Evolutionary conservation across 2,329 filamentous ascomycete species (phyloP), one percentile per base, ranked within the genome.

Genomic region (Apiospora pterosperma): DNA sequence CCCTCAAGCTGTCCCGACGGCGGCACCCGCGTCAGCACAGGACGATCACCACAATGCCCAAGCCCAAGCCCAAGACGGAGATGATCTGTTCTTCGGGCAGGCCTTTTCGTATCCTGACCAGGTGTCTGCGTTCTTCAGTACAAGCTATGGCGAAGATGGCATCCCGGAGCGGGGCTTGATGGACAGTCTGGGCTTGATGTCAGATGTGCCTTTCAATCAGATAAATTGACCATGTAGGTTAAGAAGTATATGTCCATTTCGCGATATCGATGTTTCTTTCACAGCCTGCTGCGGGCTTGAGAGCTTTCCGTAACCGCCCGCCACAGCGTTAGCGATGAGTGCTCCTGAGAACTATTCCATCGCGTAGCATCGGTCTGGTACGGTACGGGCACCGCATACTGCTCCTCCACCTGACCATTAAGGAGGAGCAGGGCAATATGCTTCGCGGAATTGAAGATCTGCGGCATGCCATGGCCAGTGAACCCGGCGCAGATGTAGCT

Each of bases 391-490:
- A 61, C 59, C 5, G 59, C 59, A n/a, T 61, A 25, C 14, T 42
- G 14, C 38, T 39, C 28, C 4, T 61, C 59, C 1, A 61, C 59
- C 36, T 34, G 25, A 25, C 59, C 59, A 5, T 31, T 31, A 16
- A 61, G 59, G 5, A 61, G 21, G 1, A 44, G 23, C 21, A 31
- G 25, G 19, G 73, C 78, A 19, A 80, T 63, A 0, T 73, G 77
- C 64, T 75, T 75, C 21, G 75, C 74, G 23, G 71, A 69, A 4
- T 76, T 73, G 36, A 73, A 75, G 61, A 77, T 75, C 12, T 77
- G 63, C 6, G 77, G 73, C 79, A 81, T 81, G 2, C 79, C 80
- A 65, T 80, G 78, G 0, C 80, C 79, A 65, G 76, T 78, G 66
- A 80, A 81, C 3, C 79, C 79, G 4, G 75, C 77, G 16, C 77